These are phyloP conservation scores for Citrus hindsii DNA, from an alignment of 345 rosid genomes.

Conservation along the genomic window DNA sequence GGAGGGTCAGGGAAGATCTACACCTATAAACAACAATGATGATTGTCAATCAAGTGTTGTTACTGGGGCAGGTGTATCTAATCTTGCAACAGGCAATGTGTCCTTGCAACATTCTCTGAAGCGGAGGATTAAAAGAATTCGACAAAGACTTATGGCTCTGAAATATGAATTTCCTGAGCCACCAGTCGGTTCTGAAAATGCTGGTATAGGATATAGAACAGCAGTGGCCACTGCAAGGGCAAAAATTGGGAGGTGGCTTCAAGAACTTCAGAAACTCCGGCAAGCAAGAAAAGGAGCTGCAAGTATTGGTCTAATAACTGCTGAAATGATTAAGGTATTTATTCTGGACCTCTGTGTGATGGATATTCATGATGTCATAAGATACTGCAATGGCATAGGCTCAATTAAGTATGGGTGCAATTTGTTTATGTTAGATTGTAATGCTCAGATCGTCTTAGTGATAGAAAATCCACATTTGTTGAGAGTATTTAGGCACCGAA, in stretches of 20 bases:
- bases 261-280: slow-evolving; percentile 72
- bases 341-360: slow-evolving; percentile 4
- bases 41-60: slow-evolving; percentile 45
- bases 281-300: slow-evolving; percentile 83
- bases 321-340: slow-evolving; percentile 73
- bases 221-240: slow-evolving; percentile 67
- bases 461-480: neutral
- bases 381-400: neutral
- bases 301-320: slow-evolving; percentile 57
- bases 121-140: slow-evolving; percentile 60
- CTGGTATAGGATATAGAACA: slow-evolving; percentile 61
- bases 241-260: slow-evolving; percentile 79
- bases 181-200: slow-evolving; percentile 43
- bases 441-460: neutral
- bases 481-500: neutral
- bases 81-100: slow-evolving; percentile 34
- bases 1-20: slow-evolving; percentile 57
- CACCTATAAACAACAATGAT: slow-evolving; percentile 40
- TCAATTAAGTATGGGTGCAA: neutral
- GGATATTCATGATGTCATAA: neutral
- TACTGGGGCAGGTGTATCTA: slow-evolving; percentile 27
- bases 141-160: slow-evolving; percentile 76
- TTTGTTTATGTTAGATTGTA: neutral
- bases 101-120: slow-evolving; percentile 55
- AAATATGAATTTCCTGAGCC: slow-evolving; percentile 61